Base-by-base conservation (phyloP, 2,329 filamentous ascomycete genomes). In the Emydomyces testavorans region DNA sequence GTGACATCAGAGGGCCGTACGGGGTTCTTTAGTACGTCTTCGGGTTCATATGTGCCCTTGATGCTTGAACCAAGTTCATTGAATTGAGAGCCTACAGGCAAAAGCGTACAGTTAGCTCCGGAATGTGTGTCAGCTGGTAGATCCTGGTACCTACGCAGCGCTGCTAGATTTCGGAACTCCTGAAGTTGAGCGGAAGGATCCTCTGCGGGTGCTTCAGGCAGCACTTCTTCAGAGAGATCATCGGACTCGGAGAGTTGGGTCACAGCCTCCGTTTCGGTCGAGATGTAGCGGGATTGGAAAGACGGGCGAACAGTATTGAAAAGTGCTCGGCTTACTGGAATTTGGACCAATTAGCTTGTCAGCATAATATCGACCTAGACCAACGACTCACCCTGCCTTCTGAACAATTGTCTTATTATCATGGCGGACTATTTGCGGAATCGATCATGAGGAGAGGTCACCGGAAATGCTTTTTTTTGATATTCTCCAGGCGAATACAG, bases 1-100 rank as follows among this genome's bases (percentile, higher is more conserved):
- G 88, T 89, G 52, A 96, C 77, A 60, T 95, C 84, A 62, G 82
- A 74, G 20, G 87, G 82, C 32, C 69, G 69, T 1, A 88, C 88
- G 2, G 92, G 89, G 61, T 87, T 75, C 50, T 69, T 71, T 47
- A 93, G 54, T 38, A 67, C 39, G 37, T 55, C 49, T 51, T 66
- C 62, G 15, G 65, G 65, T 29, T 58, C 51, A 49, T 67, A 64
- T 20, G 44, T 46, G 38, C 54, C 48, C 46, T 51, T 47, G 21
- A 66, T 43, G 5, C 43, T 42, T 16, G 59, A 61, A 26, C 66
- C 66, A 43, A 65, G 58, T 11, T 50, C 52, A 42, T 62, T 57
- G 48, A 65, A 65, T 52, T 58, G 54, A 40, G 53, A 35, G 48
- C 54, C 65, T 68, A 34, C 16, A 15, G 15, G 4, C 11, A 26